Evolutionary conservation across 2,329 filamentous ascomycete genomes (phyloP), one percentile per base, ranked within the genome.

Genomic region (Anisogramma anomala): DNA sequence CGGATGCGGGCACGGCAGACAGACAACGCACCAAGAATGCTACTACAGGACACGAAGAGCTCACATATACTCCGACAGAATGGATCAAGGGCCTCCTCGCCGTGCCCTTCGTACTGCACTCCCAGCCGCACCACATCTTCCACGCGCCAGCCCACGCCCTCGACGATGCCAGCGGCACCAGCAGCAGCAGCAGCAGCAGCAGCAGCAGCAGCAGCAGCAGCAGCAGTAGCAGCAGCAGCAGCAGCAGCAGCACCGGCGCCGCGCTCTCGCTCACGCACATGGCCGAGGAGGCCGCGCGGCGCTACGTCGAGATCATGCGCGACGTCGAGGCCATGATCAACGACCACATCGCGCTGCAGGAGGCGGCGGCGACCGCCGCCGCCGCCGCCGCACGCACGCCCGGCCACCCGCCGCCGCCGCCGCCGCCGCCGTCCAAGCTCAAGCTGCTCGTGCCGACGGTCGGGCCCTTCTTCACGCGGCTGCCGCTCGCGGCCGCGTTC

Each of bases 51-150:
- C 8, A 11, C 17, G n/a, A 4, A 10, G 15, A 13, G 17, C 33
- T 25, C 18, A 18, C 26, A 22, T 23, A n/a, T n/a, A n/a, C n/a
- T 8, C 30, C 47, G 37, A 47, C 53, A 78, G 86, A 94, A 81
- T 96, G 89, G 89, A 85, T 96, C 69, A 96, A 98, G 65, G 84
- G 82, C 28, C 74, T 96, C 3, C 69, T 96, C 10, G 91, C 91
- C 1, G 89, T 96, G 1, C 91, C 91, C 0, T 98, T 98, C 58
- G 89, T 98, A 28, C 75, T 98, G 40, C 87, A 94, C 60, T 95
- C 89, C 1, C 88, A 96, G 58, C 91, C 91, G 3, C 93, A 86
- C 1, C 86, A 86, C 15, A 77, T 87, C 31, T 87, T 89, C 54
- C 41, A 41, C 15, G 14, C 37, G 20, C n/a, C 33, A n/a, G 81